Base-by-base conservation (phyloP, 1,284 basidiomycete species). In the Acaromyces ingoldii region DNA sequence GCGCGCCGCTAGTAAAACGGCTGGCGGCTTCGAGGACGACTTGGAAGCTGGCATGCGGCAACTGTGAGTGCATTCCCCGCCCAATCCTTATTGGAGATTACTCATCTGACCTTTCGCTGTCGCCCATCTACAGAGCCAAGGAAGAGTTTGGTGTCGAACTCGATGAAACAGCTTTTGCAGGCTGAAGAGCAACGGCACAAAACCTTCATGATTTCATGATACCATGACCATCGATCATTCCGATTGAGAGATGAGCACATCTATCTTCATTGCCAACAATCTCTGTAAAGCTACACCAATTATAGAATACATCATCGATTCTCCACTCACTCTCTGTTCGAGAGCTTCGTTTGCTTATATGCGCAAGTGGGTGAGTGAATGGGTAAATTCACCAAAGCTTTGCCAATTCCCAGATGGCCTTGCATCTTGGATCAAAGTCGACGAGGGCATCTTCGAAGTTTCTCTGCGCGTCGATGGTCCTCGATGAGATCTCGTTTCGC, bases 71-170 rank as follows among this genome's bases (percentile, higher is more conserved):
- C n/a, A n/a, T n/a, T n/a, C n/a, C n/a, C n/a, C n/a, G n/a, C n/a
- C n/a, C n/a, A n/a, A n/a, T n/a, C n/a, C n/a, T n/a, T n/a, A 2
- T 40, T n/a, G 33, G 11, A 5, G 21, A 15, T 49, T 41, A 6
- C 30, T 50, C 19, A 19, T 29, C 29, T 17, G 31, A 4, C 15
- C 9, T 17, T 19, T 33, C 7, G 17, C 43, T n/a, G 17, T 25
- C 26, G 22, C n/a, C n/a, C n/a, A n/a, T n/a, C n/a, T n/a, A n/a
- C n/a, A n/a, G n/a, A n/a, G 53, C 34, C 39, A 45, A 53, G n/a
- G 64, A 67, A 25, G 67, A 70, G 39, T 65, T 68, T 31, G 67
- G 67, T 4, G 64, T 70, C 1, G 66, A 70, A 25, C 48, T 70
- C 7, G 65, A 67, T 37, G 59, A 67, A 38, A 58, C 57, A 10